Evolutionary conservation across 768 basidiomycete species (phyloP).

Genomic region (Boletus rex-veris): DNA sequence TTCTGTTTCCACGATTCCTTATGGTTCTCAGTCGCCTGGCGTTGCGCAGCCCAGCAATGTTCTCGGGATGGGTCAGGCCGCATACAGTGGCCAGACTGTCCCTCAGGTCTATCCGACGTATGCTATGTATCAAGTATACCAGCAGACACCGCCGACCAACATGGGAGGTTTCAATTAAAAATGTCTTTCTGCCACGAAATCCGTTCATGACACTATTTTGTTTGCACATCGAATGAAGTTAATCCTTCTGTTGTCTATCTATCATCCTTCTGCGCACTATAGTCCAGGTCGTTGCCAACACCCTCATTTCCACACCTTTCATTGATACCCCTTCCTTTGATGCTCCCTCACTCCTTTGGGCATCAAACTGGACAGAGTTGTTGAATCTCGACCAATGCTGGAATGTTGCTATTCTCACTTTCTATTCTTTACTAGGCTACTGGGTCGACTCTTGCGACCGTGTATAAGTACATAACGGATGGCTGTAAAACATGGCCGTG

Average conservation of each 20-base stretch:
- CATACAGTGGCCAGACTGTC: slow-evolving; percentile 59
- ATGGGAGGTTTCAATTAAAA: slow-evolving; percentile 76
- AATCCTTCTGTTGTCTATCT: slow-evolving; percentile 34
- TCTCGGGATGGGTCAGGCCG: slow-evolving; percentile 62
- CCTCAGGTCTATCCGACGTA: slow-evolving; percentile 75
- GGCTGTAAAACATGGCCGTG: slow-evolving; percentile 38
- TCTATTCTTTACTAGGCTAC: slow-evolving; percentile 28
- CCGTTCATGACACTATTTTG: slow-evolving; percentile 42
- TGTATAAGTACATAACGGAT: slow-evolving; percentile 40
- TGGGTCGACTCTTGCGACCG: slow-evolving; percentile 29
- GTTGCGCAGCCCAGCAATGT: slow-evolving; percentile 54
- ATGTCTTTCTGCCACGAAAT: slow-evolving; percentile 24
- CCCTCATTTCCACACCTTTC: slow-evolving; percentile 24
- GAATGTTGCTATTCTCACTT: slow-evolving; percentile 31
- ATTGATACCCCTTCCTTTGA: slow-evolving; percentile 28
- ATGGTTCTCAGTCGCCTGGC: slow-evolving; percentile 59
- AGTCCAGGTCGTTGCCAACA: slow-evolving; percentile 26
- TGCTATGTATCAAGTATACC: slow-evolving; percentile 77
- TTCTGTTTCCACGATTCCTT: slow-evolving; percentile 40
- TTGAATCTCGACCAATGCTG: slow-evolving; percentile 28
- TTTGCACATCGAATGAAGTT: slow-evolving; percentile 30
- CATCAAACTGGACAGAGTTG: slow-evolving; percentile 20
- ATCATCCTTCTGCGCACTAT: slow-evolving; percentile 24
- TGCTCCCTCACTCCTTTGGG: slow-evolving; percentile 20
- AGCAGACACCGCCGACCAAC: slow-evolving; percentile 66